Evolutionary conservation across 331 rosid genomes (phyloP).

Genomic region (Rosa hybrid): DNA sequence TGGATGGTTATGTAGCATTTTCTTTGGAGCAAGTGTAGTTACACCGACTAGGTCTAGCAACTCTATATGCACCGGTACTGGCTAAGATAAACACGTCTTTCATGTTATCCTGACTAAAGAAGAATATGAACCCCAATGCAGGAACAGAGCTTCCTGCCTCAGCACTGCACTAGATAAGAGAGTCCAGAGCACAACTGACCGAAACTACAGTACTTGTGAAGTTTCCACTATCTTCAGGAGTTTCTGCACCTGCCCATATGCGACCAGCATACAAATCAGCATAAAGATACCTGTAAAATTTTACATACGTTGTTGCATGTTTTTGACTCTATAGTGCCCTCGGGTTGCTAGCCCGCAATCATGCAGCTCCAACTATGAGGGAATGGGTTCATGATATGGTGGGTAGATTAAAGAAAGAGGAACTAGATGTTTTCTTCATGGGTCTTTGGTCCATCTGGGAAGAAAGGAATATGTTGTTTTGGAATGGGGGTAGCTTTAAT

Average conservation of each 20-base stretch:
- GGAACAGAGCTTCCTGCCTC: conserved; percentile 27
- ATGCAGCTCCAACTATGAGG: no score
- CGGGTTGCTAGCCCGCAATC: no score
- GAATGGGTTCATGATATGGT: no score
- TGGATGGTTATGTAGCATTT: conserved; percentile 17
- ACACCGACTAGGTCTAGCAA: conserved; percentile 42
- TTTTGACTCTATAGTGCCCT: no score
- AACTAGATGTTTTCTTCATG: no score
- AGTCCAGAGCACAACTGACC: conserved; percentile 32
- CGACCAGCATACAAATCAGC: conserved; percentile 40
- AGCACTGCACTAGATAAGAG: conserved; percentile 40
- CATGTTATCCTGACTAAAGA: conserved; percentile 40
- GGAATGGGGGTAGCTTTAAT: no score
- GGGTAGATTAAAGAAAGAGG: no score
- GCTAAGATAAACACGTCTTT: conserved; percentile 38
- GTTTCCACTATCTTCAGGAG: conserved; percentile 40
- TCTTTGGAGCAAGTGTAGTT: conserved; percentile 33
- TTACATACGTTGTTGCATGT: neutral
- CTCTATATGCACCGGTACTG: conserved; percentile 34
- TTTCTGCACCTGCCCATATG: conserved; percentile 40
- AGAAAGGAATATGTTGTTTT: no score
- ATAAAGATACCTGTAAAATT: conserved; percentile 33
- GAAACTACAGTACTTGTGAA: conserved; percentile 22
- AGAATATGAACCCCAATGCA: conserved; percentile 36
- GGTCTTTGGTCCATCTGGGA: no score